Base-by-base conservation (phyloP, 441 rosid species). In the Erodium texanum region DNA sequence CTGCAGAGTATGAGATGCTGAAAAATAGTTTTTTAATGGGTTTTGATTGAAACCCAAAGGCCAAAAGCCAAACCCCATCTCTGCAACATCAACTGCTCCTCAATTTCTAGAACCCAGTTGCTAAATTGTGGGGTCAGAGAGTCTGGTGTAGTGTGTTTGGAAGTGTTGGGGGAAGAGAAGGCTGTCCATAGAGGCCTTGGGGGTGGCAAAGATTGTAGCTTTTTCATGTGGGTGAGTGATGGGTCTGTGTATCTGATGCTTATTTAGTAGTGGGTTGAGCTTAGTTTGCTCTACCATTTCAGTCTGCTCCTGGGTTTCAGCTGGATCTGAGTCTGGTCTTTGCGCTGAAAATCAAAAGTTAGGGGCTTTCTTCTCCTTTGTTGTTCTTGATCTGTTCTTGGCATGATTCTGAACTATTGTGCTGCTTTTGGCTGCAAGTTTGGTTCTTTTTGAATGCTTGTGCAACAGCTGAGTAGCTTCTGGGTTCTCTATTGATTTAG, bases 161-260 rank as follows among this genome's bases (percentile, higher is more conserved):
- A 54, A 23, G 61, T 54, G 22, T 54, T 54, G 61, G 61, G 61
- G 23, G 15, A 18, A 54, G 61, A 54, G 61, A 19, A 50, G 18
- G 18, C 58, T 50, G 58, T 50, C 58, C n/a, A 50, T 50, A 18
- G 22, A 54, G 61, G 61, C 19, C 61, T 54, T 19, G 24, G 61
- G 61, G 61, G 23, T 54, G 61, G 61, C 61, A 54, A 54, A 54
- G 61, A 54, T 7, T 54, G 61, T 54, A 54, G 61, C 61, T 52
- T 54, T 54, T 54, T 54, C 61, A 54, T 54, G 61, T 54, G 61
- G 61, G 61, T 18, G 61, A 54, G 61, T 54, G 61, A 54, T 54
- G 61, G 61, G 61, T 54, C 16, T 54, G 61, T 18, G 61, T 54
- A 18, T 18, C 10, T 54, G 61, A 54, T 54, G 61, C 61, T 54